These are phyloP conservation scores for Malus hybrid DNA, from an alignment of 331 rosid species.

Conservation along the genomic window DNA sequence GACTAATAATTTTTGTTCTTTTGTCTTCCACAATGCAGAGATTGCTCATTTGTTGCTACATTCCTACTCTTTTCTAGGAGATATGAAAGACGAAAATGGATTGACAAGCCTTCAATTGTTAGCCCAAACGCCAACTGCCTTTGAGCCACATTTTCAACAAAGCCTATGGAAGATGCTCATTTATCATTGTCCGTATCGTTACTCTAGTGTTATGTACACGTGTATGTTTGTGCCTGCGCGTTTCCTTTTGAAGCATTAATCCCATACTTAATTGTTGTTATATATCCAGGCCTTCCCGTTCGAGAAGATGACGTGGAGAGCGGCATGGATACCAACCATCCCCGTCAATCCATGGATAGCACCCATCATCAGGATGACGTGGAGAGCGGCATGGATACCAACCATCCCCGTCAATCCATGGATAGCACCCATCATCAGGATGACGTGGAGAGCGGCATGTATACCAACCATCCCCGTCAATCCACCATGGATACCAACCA, in stretches of 20 bases:
- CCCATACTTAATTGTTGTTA: not conserved
- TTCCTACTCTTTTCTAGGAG: not conserved
- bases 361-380: too few species aligned
- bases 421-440: too few species aligned
- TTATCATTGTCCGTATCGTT: not conserved
- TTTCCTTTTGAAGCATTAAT: too few species aligned
- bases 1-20: not conserved
- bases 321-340: too few species aligned
- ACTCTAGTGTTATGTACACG: too few species aligned
- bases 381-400: too few species aligned
- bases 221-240: too few species aligned
- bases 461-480: too few species aligned
- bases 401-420: too few species aligned
- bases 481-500: too few species aligned
- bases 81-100: not conserved
- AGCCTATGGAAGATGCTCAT: not conserved
- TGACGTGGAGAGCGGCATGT: too few species aligned
- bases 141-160: not conserved
- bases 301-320: not conserved
- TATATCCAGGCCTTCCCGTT: not conserved
- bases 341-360: too few species aligned
- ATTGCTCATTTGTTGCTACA: not conserved
- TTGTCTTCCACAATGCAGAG: not conserved
- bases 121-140: conserved; percentile 2
- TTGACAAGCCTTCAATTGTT: not conserved